Evolutionary conservation across 83 land plant genomes (phyloP), one percentile per base, ranked within the genome.

Genomic region (Diphasiastrum complanatum): DNA sequence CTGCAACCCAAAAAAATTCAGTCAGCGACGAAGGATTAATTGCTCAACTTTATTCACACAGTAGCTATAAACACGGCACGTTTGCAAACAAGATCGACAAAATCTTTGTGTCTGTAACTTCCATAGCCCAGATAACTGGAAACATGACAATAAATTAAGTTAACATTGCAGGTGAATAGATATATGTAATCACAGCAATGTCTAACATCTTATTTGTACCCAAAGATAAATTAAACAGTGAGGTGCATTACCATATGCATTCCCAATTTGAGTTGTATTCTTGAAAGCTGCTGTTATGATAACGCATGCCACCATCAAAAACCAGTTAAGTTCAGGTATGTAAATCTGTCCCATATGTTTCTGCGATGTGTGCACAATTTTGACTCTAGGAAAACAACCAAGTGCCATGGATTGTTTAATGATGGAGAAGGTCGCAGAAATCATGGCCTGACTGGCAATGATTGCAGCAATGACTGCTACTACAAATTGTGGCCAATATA

Each of bases 391-490:
- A 34, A 71, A 71, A 16, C 75, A 71, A 54, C 69, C 22, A 19
- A 71, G 52, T 18, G 75, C 60, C 16, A 71, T 22, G 1, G 70
- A 63, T 19, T 71, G 75, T 29, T 64, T 56, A 8, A 71, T 31
- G 41, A 71, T 64, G 3, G 75, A 71, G 50, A 71, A 71, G 8
- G 75, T 71, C 1, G 75, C 75, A 0, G 75, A 71, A 24, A 71
- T 64, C 27, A 64, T 59, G 3, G 75, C 75, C 53, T 71, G 75
- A n/a, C 75, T 71, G 23, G 70, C 75, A 23, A 71, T 65, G 26
- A 71, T 46, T 1, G 75, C 75, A 45, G 75, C 69, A 38, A 47
- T 25, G 1, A 51, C 48, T 5, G 75, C 75, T 11, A 71, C 40
- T 6, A 47, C 47, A 29, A 71, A 64, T 19, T 56, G 36, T 10